Base-by-base conservation (phyloP, 129 eudicot species). In the Arctium minus region DNA sequence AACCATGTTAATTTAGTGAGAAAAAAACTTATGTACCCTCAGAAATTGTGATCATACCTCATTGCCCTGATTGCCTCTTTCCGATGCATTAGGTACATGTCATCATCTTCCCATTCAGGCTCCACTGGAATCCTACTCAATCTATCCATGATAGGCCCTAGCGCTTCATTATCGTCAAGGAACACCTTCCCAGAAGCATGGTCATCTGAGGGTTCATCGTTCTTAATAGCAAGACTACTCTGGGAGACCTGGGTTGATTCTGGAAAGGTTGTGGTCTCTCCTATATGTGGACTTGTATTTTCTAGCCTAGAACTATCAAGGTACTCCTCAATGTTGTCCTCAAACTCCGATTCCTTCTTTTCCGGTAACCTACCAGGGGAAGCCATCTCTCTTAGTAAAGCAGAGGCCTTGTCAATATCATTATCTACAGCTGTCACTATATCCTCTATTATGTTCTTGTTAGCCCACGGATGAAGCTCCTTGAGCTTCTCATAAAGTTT, bases 81-180 rank as follows among this genome's bases (percentile, higher is more conserved):
- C 7, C 97, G 92, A 79, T 90, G 91, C 71, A 85, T 64, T 62
- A 86, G 50, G 76, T 96, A 96, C 81, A 96, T 69, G 85, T 96
- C 98, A 82, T 91, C 98, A 85, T 95, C 94, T 91, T 91, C 98
- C 97, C 94, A 96, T 80, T 96, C 99, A 64, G 97, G 96, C 88
- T 93, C 98, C 83, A 88, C 44, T 7, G 97, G 98, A 12, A 88
- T 36, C 87, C 72, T 77, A 79, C 81, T 86, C 88, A 68, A 72
- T 75, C 46, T 77, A 79, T 81, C 90, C 80, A 88, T 75, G 65
- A 72, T 83, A 10, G 56, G 79, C 85, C 78, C 17, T 37, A 79
- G 35, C 2, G 73, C 48, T 75, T 46, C 81, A 56, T 42, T 75
- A 80, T 79, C 78, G 48, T 71, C 71, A 60, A 74, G 73, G 31